These are phyloP conservation scores for Phaeosphaeriaceae sp. DNA, from an alignment of 2,329 filamentous ascomycete genomes.

Conservation along the genomic window DNA sequence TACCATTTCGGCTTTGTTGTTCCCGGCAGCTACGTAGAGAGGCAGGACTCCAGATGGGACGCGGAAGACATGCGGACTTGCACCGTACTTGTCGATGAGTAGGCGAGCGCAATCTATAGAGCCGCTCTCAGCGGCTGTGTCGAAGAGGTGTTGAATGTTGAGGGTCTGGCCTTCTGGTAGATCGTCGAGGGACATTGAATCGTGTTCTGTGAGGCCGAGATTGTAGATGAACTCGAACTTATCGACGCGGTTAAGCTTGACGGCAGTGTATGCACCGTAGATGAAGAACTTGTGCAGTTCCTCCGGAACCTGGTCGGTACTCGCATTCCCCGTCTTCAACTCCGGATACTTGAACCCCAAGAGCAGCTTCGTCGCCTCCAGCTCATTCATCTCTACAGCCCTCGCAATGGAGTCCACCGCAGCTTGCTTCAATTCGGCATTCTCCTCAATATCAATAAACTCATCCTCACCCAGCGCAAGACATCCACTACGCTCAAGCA, in stretches of 20 bases:
- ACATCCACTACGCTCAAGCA: not conserved
- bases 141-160: constrained; percentile 6
- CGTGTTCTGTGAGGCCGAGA: constrained; percentile 2
- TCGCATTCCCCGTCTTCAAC: not conserved
- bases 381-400: not conserved
- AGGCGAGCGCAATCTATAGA: not conserved
- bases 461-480: not conserved
- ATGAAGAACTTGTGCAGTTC: not conserved
- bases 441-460: not conserved
- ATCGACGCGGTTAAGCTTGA: not conserved
- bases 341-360: not conserved
- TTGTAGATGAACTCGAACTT: constrained; percentile 8
- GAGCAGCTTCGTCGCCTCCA: not conserved
- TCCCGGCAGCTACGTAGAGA: constrained; percentile 3
- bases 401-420: not conserved
- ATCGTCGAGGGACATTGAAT: constrained; percentile 5
- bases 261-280: not conserved
- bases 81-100: not conserved
- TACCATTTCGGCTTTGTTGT: constrained; percentile 7
- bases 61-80: not conserved
- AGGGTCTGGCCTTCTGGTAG: constrained; percentile 1
- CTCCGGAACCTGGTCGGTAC: not conserved
- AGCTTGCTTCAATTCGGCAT: not conserved
- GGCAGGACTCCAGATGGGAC: not conserved
- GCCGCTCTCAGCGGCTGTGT: not conserved